Conservation (phyloP, 495 filamentous ascomycete species). For the Lindgomyces ingoldianus region DNA sequence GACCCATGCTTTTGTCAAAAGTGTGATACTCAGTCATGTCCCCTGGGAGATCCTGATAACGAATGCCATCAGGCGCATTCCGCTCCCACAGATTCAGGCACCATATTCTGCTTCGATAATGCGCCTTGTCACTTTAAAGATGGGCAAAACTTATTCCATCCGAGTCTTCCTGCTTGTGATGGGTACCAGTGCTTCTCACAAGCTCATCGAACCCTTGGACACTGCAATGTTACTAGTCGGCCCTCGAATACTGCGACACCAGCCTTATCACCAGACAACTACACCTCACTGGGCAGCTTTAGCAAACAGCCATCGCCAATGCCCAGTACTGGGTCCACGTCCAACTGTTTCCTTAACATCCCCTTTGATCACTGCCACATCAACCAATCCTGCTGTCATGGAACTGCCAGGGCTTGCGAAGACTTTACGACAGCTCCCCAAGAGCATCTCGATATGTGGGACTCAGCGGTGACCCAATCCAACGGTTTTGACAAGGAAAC, state of each 20-base stretch:
- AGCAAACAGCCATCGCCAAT: slow-evolving; percentile 9
- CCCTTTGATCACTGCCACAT: slow-evolving; percentile 31
- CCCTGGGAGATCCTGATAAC: slow-evolving; percentile 20
- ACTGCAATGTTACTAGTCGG: slow-evolving; percentile 5
- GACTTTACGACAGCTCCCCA: slow-evolving; percentile 1
- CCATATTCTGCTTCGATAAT: slow-evolving; percentile 28
- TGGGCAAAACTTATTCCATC: slow-evolving; percentile 11
- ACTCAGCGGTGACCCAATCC: slow-evolving; percentile 1
- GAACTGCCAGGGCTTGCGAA: not conserved
- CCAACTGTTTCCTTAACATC: slow-evolving; percentile 17
- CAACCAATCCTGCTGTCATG: slow-evolving; percentile 26
- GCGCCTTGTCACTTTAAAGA: slow-evolving; percentile 28
- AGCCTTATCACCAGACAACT: slow-evolving; percentile 20
- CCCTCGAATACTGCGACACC: slow-evolving; percentile 19
- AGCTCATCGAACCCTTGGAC: not conserved
- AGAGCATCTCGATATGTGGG: slow-evolving; percentile 15
- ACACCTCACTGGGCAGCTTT: slow-evolving; percentile 14
- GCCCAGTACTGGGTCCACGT: not conserved
- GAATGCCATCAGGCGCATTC: slow-evolving; percentile 27
- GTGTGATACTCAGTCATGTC: slow-evolving; percentile 28
- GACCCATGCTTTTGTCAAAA: slow-evolving; percentile 30
- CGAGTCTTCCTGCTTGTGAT: slow-evolving; percentile 7
- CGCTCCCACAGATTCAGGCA: slow-evolving; percentile 15
- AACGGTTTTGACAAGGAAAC: slow-evolving; percentile 8
- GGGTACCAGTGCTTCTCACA: slow-evolving; percentile 17